Evolutionary conservation across 2,329 filamentous ascomycete species (phyloP).

Genomic region (Orbilia blumenaviensis): DNA sequence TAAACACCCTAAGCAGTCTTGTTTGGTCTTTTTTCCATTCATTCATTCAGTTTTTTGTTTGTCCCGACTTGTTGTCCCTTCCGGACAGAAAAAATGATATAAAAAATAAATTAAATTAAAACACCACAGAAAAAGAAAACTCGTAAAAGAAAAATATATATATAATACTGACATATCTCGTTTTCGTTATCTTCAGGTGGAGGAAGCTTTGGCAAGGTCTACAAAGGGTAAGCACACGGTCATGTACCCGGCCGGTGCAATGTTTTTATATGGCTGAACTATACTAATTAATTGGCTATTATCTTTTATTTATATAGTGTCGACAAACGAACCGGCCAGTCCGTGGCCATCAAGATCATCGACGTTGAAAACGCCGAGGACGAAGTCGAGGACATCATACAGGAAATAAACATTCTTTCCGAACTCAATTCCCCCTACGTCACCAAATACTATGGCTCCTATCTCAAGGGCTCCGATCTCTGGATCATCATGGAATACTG

Average conservation of each 20-base stretch:
- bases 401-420: slow-evolving; percentile 96
- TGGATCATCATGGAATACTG: slow-evolving; percentile 99
- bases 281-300: too few species aligned
- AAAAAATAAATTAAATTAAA: too few species aligned
- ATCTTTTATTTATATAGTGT: slow-evolving; percentile 67
- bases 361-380: slow-evolving; percentile 99
- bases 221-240: slow-evolving; percentile 79
- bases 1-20: too few species aligned
- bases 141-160: too few species aligned
- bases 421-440: slow-evolving; percentile 96
- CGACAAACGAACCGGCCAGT: slow-evolving; percentile 89
- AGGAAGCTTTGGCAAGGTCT: slow-evolving; percentile 97
- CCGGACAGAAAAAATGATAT: too few species aligned
- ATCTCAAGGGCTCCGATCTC: slow-evolving; percentile 91
- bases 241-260: too few species aligned
- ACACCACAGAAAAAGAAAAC: too few species aligned
- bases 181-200: slow-evolving; percentile 70
- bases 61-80: too few species aligned
- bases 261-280: too few species aligned
- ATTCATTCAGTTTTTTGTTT: too few species aligned
- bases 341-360: slow-evolving; percentile 97
- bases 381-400: slow-evolving; percentile 98
- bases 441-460: slow-evolving; percentile 97
- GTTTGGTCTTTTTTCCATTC: too few species aligned
- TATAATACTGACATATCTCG: not conserved